Base-by-base conservation (phyloP, 1,284 basidiomycete genomes). In the Pseudozyma tsukubaensis region DNA sequence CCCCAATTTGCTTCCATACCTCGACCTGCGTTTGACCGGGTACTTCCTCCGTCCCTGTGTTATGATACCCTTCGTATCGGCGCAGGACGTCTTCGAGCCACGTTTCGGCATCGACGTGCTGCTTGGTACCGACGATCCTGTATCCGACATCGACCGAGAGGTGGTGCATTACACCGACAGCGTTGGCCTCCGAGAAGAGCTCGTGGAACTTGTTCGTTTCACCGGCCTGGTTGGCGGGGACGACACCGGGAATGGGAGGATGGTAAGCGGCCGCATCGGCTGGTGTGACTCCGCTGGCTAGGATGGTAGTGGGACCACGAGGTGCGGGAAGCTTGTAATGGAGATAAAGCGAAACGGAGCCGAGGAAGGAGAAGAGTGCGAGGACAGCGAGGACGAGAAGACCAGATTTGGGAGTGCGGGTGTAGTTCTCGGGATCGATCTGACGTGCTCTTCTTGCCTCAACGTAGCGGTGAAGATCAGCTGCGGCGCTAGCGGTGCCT, bases 41-140 rank as follows among this genome's bases (percentile, higher is more conserved):
- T 0, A 35, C 19, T 1, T 57, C 57, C 12, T 65, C 35, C 0
- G 71, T 52, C 42, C 76, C 79, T 7, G 79, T 79, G 34, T 74
- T 58, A 67, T 84, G 81, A 55, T 48, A 66, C 13, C 65, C 91
- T 86, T 37, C 86, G 87, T 10, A 87, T 86, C 40, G 88, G 85
- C 24, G 80, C 81, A 91, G 91, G 77, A 92, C 88, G 47, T 88
- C 85, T 19, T 91, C 82, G 87, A 97, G 90, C 90, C 94, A 97
- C 42, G 88, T 86, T 78, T 97, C 94, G 6, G 92, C 94, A 32
- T 90, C 85, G 0, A 92, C 90, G 85, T 97, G 94, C 84, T 97
- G 92, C 43, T 88, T 88, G 0, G 94, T 96, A 0, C 96, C 96
- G 16, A 97, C 93, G 0, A 93, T 96, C 44, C 96, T 89, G 86